phyloP scores from a whole-genome alignment of 768 basidiomycete genomes.

The Fomitopsis serialis region DNA sequence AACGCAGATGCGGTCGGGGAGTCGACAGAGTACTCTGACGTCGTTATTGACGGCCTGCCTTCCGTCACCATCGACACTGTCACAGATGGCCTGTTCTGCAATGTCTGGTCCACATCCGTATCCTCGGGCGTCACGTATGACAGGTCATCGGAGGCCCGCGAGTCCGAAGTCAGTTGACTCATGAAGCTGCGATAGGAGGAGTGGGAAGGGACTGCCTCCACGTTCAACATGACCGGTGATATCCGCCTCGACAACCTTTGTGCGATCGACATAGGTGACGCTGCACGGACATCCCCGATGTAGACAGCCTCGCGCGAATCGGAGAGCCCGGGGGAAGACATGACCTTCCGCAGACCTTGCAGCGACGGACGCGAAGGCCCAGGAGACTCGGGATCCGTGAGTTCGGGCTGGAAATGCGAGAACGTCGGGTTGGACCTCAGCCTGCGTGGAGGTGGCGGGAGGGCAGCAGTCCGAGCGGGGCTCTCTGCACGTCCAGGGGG shows the following conservation, averaged over 20 bases:
- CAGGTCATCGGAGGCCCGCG: slow-evolving; percentile 34
- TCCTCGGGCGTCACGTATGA: slow-evolving; percentile 24
- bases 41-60: slow-evolving; percentile 41
- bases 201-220: slow-evolving; percentile 13
- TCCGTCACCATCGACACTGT: slow-evolving; percentile 41
- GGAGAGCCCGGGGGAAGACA: slow-evolving; percentile 19
- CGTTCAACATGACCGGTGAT: slow-evolving; percentile 17
- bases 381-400: slow-evolving; percentile 22
- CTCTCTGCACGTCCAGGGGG: slow-evolving; percentile 59
- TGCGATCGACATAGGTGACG: slow-evolving; percentile 28
- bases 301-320: slow-evolving; percentile 5
- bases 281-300: neutral
- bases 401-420: slow-evolving; percentile 55
- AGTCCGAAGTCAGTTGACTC: slow-evolving; percentile 15
- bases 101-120: slow-evolving; percentile 18
- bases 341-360: slow-evolving; percentile 17
- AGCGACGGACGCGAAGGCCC: slow-evolving; percentile 14
- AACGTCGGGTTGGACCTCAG: slow-evolving; percentile 41
- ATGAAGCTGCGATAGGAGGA: slow-evolving; percentile 12
- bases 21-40: slow-evolving; percentile 63
- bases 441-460: slow-evolving; percentile 63
- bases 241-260: slow-evolving; percentile 17
- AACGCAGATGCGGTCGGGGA: slow-evolving; percentile 84
- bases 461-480: slow-evolving; percentile 55
- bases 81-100: slow-evolving; percentile 39